Percentiles rank a stretch among this genome's conserved stretches.
Evolutionary conservation across 495 filamentous ascomycete species (phyloP).

Genomic region (Penicillium malachiteum): DNA sequence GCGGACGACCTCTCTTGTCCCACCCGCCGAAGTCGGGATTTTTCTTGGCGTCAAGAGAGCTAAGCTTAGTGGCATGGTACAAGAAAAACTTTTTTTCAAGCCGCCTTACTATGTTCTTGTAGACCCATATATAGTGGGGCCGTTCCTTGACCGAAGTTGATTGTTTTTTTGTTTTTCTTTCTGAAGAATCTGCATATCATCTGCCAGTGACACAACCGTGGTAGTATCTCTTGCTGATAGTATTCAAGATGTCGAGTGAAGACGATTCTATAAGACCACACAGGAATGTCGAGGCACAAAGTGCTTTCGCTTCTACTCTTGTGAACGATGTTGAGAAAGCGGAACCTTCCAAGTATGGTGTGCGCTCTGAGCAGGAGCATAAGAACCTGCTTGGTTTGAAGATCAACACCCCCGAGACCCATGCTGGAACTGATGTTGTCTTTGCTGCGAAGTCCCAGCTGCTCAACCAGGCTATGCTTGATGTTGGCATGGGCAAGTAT

Average conservation of each 20-base stretch:
- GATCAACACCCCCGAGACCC: conserved; percentile 4
- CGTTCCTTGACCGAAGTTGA: too few species aligned
- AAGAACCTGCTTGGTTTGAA: conserved; percentile 8
- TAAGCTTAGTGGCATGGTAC: too few species aligned
- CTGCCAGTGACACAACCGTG: too few species aligned
- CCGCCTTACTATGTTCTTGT: too few species aligned
- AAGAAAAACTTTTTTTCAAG: too few species aligned
- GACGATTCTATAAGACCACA: conserved; percentile 5
- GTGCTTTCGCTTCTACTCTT: conserved; percentile 20
- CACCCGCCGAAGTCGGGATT: background rate
- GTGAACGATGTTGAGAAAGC: conserved; percentile 20
- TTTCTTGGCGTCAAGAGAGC: background rate
- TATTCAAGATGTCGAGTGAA: conserved; percentile 5
- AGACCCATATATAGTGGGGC: too few species aligned
- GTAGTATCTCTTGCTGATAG: too few species aligned
- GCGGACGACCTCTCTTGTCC: background rate
- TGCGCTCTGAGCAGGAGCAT: conserved; percentile 5
- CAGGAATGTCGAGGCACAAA: conserved; percentile 19
- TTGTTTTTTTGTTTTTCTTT: background rate
- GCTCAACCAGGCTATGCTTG: conserved; percentile 53
- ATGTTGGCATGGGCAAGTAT: conserved; percentile 78
- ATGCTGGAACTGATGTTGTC: conserved; percentile 17
- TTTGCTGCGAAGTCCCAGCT: conserved; percentile 46
- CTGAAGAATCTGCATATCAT: background rate
- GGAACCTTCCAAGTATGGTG: conserved; percentile 7